Evolutionary conservation across 2,329 filamentous ascomycete genomes (phyloP).

Genomic region (Cladorrhinum sp.): DNA sequence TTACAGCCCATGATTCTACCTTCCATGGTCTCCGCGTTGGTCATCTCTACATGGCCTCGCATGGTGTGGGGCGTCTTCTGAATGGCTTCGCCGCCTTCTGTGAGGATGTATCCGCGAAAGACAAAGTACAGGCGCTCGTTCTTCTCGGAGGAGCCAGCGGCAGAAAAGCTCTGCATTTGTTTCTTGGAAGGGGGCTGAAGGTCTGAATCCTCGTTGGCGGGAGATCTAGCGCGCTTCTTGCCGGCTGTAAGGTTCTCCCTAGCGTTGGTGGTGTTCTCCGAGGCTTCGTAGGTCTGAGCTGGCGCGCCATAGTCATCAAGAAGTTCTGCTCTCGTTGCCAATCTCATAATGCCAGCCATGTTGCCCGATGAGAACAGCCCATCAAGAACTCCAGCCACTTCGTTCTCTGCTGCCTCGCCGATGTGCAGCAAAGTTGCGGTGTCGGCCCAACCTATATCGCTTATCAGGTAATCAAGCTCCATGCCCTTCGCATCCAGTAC

Average conservation of each 20-base stretch:
- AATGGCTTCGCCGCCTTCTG: neutral
- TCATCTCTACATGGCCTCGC: neutral
- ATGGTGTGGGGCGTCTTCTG: neutral
- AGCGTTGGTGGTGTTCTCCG: no score
- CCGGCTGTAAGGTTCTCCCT: neutral
- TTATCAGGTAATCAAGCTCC: neutral
- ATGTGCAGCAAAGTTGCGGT: neutral
- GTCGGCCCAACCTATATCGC: neutral
- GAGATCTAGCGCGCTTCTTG: neutral
- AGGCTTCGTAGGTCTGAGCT: no score
- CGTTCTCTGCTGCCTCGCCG: neutral
- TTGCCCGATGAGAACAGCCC: neutral
- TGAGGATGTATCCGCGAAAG: neutral
- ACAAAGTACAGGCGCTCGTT: neutral
- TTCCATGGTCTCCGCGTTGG: neutral
- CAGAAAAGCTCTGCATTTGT: no score
- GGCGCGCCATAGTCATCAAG: neutral
- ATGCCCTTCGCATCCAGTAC: neutral
- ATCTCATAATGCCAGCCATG: neutral
- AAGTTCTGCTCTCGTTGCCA: neutral
- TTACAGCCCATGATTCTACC: neutral
- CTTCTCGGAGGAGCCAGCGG: neutral
- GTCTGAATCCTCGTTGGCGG: neutral
- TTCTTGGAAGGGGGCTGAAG: neutral
- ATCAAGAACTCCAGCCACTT: neutral